Conservation (phyloP, 139 green algal species). For the Tetradesmus obliquus region DNA sequence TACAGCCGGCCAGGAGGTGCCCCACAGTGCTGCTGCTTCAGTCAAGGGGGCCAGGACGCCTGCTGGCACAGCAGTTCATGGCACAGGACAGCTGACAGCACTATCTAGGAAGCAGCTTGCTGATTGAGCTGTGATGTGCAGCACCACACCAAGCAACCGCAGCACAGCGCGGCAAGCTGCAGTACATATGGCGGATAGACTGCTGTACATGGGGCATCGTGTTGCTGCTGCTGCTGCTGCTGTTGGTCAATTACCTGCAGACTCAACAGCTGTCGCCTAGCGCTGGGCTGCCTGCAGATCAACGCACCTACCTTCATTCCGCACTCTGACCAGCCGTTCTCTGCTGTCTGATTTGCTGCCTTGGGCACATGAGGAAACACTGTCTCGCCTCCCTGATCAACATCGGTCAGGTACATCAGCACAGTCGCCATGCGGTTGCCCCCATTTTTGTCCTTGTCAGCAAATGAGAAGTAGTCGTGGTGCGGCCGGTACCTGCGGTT, state of each 20-base stretch:
- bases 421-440: slow-evolving; percentile 82
- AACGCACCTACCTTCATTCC: slow-evolving; percentile 40
- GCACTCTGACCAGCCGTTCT: slow-evolving; percentile 57
- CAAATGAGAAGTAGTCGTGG: slow-evolving; percentile 64
- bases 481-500: slow-evolving; percentile 56
- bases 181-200: too few relatives aligned
- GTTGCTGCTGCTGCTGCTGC: background rate
- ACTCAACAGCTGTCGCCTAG: too few relatives aligned
- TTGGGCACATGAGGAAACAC: slow-evolving; percentile 59
- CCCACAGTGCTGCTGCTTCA: too few relatives aligned
- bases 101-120: too few relatives aligned
- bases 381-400: slow-evolving; percentile 85
- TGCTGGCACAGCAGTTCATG: too few relatives aligned
- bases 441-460: slow-evolving; percentile 55
- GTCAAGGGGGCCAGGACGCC: too few relatives aligned
- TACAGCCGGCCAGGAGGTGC: too few relatives aligned
- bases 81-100: too few relatives aligned
- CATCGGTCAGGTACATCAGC: slow-evolving; percentile 85
- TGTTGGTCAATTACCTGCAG: background rate
- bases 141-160: too few relatives aligned
- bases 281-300: background rate
- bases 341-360: slow-evolving; percentile 40
- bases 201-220: too few relatives aligned
- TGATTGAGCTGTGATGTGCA: too few relatives aligned
- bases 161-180: too few relatives aligned